Evolutionary conservation across 1,284 basidiomycete genomes (phyloP).

Genomic region (Phellinidium pouzarii): DNA sequence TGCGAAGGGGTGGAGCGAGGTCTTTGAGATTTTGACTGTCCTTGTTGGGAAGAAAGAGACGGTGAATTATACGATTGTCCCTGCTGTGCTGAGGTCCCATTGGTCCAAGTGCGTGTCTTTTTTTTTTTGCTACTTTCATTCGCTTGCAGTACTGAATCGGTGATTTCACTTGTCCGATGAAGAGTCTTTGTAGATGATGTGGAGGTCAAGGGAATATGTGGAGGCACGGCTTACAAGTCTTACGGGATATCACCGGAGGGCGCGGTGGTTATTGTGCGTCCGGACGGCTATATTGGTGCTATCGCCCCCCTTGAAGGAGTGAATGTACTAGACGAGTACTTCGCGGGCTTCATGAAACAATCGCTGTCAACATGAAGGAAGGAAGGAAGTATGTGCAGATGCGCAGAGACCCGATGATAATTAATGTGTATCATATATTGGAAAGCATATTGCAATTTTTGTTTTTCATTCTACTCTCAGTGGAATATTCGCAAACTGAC

Average conservation of each 20-base stretch:
- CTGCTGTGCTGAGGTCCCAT: conserved; percentile 47
- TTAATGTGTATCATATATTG: too few species aligned
- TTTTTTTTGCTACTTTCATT: neutral
- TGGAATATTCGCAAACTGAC: too few species aligned
- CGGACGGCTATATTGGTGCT: conserved; percentile 68
- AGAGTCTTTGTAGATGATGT: conserved; percentile 47
- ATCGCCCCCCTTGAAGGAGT: conserved; percentile 43
- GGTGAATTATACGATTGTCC: conserved; percentile 44
- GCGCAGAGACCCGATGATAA: too few species aligned
- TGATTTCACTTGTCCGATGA: neutral
- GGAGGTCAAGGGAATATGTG: conserved; percentile 31
- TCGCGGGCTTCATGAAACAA: conserved; percentile 34
- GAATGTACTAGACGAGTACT: conserved; percentile 45
- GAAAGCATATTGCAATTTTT: too few species aligned
- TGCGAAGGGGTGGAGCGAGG: conserved; percentile 19
- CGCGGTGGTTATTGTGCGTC: conserved; percentile 60
- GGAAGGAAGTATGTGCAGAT: too few species aligned
- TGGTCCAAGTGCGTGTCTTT: conserved; percentile 52
- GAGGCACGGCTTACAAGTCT: conserved; percentile 44
- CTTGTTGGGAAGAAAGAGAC: conserved; percentile 38
- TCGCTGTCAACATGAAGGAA: too few species aligned
- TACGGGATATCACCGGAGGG: conserved; percentile 57
- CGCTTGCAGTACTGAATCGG: neutral
- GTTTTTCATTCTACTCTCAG: too few species aligned
- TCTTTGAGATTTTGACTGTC: conserved; percentile 55